Base-by-base conservation (phyloP, 495 filamentous ascomycete species). In the Symbiotaphrina buchneri region DNA sequence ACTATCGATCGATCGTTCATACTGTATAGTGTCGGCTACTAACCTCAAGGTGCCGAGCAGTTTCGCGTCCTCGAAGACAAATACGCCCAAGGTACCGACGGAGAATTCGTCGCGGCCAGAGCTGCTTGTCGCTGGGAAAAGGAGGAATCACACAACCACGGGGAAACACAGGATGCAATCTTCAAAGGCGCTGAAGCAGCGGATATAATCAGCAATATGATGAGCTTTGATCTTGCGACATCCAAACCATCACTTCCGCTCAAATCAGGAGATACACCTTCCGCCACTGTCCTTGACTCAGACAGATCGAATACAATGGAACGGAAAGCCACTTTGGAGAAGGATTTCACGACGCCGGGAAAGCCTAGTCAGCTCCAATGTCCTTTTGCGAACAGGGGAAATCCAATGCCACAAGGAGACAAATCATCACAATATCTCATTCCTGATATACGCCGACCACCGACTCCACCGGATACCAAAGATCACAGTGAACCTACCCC, bases 401-500 rank as follows among this genome's bases (percentile, higher is more conserved):
- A 30, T 8, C 8, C 7, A 8, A 30, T 10, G 28, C 10, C 14
- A 15, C n/a, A n/a, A n/a, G 32, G 13, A 34, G n/a, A 2, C 5
- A 28, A 34, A 23, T 11, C 5, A 4, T 2, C 23, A n/a, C 22
- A 11, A 7, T 25, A 20, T 17, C 32, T 16, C 10, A 11, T 3
- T 13, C 13, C 8, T 14, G 26, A 16, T 3, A 5, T n/a, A 13
- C 13, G 17, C 27, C 21, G 6, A 30, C 22, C 5, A 31, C 14
- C 13, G 24, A 17, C 33, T 5, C 15, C 22, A 1, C 5, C 22
- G 18, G 18, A 34, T n/a, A 8, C 6, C 6, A 34, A 27, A 8
- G 21, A 6, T 24, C 27, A 30, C 10, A 13, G 26, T 14, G 19
- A 6, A 18, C n/a, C 36, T 6, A 27, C 56, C 35, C 47, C 52